Percentiles rank a stretch among this genome's conserved stretches.
Evolutionary conservation across 179 eudicot species (phyloP).

Genomic region (Patellifolia procumbens): DNA sequence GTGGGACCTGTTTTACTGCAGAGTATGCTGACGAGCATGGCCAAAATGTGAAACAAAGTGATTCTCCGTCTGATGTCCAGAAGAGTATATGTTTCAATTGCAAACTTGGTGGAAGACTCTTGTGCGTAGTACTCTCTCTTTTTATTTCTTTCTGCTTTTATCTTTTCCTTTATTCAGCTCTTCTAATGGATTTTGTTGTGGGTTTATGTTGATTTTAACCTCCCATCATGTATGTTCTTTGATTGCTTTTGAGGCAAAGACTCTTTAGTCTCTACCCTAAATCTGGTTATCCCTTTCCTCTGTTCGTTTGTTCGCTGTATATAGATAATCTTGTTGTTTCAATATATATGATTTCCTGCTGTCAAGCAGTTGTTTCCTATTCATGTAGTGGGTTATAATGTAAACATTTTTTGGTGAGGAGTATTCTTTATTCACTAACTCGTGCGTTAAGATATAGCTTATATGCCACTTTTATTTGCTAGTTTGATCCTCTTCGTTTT

Average conservation of each 20-base stretch:
- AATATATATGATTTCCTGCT: background rate
- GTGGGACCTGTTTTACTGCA: constrained; percentile 27
- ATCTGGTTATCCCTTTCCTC: background rate
- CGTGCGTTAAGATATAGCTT: background rate
- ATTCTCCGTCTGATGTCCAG: constrained; percentile 31
- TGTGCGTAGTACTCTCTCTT: constrained; percentile 54
- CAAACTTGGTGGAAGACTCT: constrained; percentile 55
- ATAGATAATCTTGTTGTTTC: background rate
- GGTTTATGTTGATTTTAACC: constrained; percentile 1
- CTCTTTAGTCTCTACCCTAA: background rate
- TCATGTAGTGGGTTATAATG: background rate
- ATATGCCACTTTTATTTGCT: background rate
- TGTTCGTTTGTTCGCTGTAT: background rate
- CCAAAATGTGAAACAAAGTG: constrained; percentile 20
- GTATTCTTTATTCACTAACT: background rate
- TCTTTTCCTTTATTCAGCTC: background rate
- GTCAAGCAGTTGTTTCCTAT: background rate
- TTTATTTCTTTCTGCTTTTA: background rate
- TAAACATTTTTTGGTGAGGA: background rate
- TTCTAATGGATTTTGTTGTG: constrained; percentile 1
- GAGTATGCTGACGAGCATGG: constrained; percentile 29
- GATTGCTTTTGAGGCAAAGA: background rate
- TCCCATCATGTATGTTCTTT: background rate
- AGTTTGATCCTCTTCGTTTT: background rate
- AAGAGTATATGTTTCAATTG: constrained; percentile 42